Conservation (phyloP, 495 filamentous ascomycete genomes). For the Melanomma pulvis-pyrius region DNA sequence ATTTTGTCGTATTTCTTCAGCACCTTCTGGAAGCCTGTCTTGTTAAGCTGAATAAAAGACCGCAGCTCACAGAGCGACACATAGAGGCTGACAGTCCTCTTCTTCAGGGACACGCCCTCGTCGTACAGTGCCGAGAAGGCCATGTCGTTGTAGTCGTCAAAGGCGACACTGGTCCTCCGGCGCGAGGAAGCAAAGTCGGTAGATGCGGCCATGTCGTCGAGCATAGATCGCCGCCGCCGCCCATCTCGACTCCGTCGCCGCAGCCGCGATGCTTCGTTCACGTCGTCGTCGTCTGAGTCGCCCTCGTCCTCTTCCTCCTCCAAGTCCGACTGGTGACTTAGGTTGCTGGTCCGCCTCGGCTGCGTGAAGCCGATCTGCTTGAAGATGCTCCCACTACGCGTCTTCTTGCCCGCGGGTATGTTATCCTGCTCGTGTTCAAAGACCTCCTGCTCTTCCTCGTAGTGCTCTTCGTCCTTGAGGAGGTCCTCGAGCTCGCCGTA, state of each 20-base stretch:
- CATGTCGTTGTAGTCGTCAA: conserved; percentile 78
- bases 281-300: conserved; percentile 69
- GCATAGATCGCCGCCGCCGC: conserved; percentile 40
- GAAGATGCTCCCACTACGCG: conserved; percentile 53
- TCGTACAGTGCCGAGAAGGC: conserved; percentile 71
- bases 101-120: conserved; percentile 84
- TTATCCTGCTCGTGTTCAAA: conserved; percentile 59
- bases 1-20: conserved; percentile 99
- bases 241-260: conserved; percentile 43
- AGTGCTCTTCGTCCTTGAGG: conserved; percentile 72
- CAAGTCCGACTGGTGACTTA: conserved; percentile 44
- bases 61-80: conserved; percentile 94
- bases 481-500: conserved; percentile 77
- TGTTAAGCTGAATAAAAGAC: conserved; percentile 94
- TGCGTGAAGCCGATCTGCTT: conserved; percentile 47
- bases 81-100: conserved; percentile 81
- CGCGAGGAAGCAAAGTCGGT: conserved; percentile 56
- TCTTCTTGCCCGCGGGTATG: conserved; percentile 52
- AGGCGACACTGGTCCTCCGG: conserved; percentile 58
- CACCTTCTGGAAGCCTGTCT: conserved; percentile 92
- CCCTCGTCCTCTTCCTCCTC: conserved; percentile 46
- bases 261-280: conserved; percentile 62
- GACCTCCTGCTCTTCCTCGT: conserved; percentile 64
- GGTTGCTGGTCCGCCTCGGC: conserved; percentile 52
- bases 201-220: conserved; percentile 51